Base-by-base conservation (phyloP, 2,329 filamentous ascomycete genomes). In the Aspergillus udagawae region DNA sequence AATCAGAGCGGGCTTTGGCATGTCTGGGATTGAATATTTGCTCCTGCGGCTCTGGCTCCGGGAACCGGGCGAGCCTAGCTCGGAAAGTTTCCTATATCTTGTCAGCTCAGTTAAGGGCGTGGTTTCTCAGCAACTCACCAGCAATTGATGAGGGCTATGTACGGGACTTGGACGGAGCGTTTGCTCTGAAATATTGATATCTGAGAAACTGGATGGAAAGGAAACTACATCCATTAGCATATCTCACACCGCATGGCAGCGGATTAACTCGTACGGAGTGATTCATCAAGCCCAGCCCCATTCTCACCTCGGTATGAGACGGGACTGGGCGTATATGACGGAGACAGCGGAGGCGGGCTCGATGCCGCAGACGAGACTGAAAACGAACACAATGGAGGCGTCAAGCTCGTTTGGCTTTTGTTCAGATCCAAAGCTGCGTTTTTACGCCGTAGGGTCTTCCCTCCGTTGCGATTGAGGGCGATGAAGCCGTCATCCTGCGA, bases 331-430 rank as follows among this genome's bases (percentile, higher is more conserved):
- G 73, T 75, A 56, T 70, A 71, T 14, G 72, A 74, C 9, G 71
- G 73, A 32, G 72, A 74, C 29, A 75, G 56, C 14, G 73, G 71
- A 48, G 73, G 73, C 20, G 73, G 68, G 55, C 68, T 74, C 10
- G 72, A 75, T 10, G 67, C 62, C 42, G 59, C 53, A 1, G 70
- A 73, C 1, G 70, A 70, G 7, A 66, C 57, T 25, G 70, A 71
- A 17, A 61, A 58, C 4, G 67, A 63, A 57, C 63, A 63, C 38
- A 62, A 61, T 53, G 63, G 54, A 42, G 61, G n/a, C 21, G 62
- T 59, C 38, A 51, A 44, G 28, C 58, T 56, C 17, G 56, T 47
- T 21, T 61, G 51, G 23, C 55, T 57, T 25, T 65, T 64, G 52
- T 70, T 69, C 38, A 74, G 65, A 62, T 75, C 71, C 47, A 64